These are phyloP conservation scores for Chlamydomonas incerta DNA, from an alignment of 139 green algal genomes.

Conservation along the genomic window DNA sequence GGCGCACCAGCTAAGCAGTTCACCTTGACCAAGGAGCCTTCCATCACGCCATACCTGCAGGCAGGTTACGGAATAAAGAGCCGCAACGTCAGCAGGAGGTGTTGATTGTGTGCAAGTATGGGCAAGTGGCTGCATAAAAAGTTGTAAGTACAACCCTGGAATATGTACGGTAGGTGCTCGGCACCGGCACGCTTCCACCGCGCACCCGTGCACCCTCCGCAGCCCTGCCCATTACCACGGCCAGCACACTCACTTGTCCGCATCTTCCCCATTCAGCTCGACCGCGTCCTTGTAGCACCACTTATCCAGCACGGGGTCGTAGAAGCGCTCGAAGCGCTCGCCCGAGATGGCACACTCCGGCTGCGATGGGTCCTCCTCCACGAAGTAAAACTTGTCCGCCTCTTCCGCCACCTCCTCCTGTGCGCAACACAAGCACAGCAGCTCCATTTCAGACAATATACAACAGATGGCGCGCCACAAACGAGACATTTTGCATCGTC, in stretches of 20 bases:
- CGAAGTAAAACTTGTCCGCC: slow-evolving; percentile 30
- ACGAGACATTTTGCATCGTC: too few relatives aligned
- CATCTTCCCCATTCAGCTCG: slow-evolving; percentile 52
- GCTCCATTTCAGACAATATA: too few relatives aligned
- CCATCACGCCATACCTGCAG: slow-evolving; percentile 52
- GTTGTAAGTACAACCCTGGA: too few relatives aligned
- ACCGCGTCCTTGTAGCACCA: slow-evolving; percentile 66
- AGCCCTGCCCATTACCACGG: too few relatives aligned
- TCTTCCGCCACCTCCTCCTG: background rate
- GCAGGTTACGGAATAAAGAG: background rate
- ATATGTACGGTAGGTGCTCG: too few relatives aligned
- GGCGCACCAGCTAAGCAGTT: slow-evolving; percentile 27
- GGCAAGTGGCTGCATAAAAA: background rate
- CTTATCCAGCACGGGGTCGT: slow-evolving; percentile 62
- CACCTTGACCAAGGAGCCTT: slow-evolving; percentile 62
- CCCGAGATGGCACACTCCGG: slow-evolving; percentile 66
- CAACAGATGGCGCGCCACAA: too few relatives aligned
- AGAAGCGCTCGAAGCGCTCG: slow-evolving; percentile 70
- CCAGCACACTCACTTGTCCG: slow-evolving; percentile 39
- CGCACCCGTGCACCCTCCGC: too few relatives aligned
- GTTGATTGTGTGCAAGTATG: too few relatives aligned
- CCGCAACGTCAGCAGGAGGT: background rate
- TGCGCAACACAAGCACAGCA: background rate
- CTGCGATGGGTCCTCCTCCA: slow-evolving; percentile 66
- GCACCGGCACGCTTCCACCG: too few relatives aligned